Evolutionary conservation across 192 early-diverging fungal genomes (phyloP).

Genomic region (Podila verticillata): DNA sequence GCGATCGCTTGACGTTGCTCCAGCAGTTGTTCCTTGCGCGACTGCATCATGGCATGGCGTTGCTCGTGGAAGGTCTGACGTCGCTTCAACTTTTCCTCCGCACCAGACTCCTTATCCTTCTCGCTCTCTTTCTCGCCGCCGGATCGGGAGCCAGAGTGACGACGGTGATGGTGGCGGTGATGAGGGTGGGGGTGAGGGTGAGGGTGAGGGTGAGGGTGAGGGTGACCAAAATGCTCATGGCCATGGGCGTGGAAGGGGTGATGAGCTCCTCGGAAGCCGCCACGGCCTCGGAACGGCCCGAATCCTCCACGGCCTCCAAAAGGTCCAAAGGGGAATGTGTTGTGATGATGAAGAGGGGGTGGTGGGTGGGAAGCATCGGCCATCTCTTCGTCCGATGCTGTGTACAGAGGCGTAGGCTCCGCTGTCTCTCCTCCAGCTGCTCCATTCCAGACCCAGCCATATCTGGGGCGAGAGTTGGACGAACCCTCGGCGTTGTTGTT

Average conservation of each 20-base stretch:
- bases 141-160: slow-evolving; percentile 30
- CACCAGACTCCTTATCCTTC: background rate
- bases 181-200: slow-evolving; percentile 10
- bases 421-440: slow-evolving; percentile 10
- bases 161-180: slow-evolving; percentile 14
- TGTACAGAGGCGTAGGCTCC: slow-evolving; percentile 23
- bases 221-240: background rate
- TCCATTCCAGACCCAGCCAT: slow-evolving; percentile 48
- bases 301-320: slow-evolving; percentile 11
- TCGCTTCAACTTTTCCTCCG: slow-evolving; percentile 31
- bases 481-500: background rate
- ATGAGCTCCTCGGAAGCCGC: slow-evolving; percentile 4
- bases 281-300: slow-evolving; percentile 24
- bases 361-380: slow-evolving; percentile 13
- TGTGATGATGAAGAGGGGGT: background rate
- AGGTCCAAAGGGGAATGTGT: background rate
- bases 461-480: slow-evolving; percentile 26
- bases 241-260: background rate
- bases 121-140: slow-evolving; percentile 12
- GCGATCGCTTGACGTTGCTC: slow-evolving; percentile 5
- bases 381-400: slow-evolving; percentile 45
- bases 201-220: background rate
- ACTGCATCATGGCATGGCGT: slow-evolving; percentile 15
- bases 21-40: slow-evolving; percentile 15
- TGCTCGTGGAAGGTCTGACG: slow-evolving; percentile 45